Conservation (phyloP, 2,329 filamentous ascomycete genomes). For the Thelonectria rubi region DNA sequence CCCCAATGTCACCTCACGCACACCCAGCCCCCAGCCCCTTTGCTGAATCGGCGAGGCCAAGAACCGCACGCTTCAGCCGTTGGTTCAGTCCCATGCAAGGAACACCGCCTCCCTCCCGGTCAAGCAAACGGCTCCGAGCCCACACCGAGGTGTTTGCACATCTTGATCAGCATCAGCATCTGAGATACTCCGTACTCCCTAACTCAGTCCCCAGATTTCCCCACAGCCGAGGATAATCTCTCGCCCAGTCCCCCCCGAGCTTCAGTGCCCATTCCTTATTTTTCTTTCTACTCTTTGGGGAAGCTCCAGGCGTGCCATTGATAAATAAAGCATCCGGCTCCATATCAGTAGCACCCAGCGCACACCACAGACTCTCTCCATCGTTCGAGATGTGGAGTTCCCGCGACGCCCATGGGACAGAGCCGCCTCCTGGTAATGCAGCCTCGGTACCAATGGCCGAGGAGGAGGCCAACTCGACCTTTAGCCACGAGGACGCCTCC, state of each 20-base stretch:
- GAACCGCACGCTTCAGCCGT: neutral
- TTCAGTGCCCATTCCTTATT: neutral
- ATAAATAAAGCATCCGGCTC: neutral
- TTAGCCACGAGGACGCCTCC: slow-evolving; percentile 50
- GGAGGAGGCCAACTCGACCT: slow-evolving; percentile 48
- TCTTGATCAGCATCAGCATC: neutral
- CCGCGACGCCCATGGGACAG: slow-evolving; percentile 35
- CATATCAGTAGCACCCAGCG: neutral
- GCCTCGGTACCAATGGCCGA: slow-evolving; percentile 45
- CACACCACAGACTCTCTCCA: neutral
- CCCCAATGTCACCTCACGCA: slow-evolving; percentile 4
- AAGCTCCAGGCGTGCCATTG: neutral
- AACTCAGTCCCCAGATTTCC: slow-evolving; percentile 6
- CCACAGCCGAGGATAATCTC: slow-evolving; percentile 6
- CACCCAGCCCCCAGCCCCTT: slow-evolving; percentile 2
- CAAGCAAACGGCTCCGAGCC: slow-evolving; percentile 10
- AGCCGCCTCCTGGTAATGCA: slow-evolving; percentile 39
- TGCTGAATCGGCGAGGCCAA: neutral
- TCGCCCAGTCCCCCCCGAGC: slow-evolving; percentile 7
- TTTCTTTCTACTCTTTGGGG: slow-evolving; percentile 24
- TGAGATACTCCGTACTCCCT: neutral
- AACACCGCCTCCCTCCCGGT: slow-evolving; percentile 4
- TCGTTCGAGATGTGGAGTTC: slow-evolving; percentile 42
- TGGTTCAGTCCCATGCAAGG: neutral
- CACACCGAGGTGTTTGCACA: slow-evolving; percentile 18